Base-by-base conservation (phyloP, 2,329 filamentous ascomycete genomes). In the Alternaria panax region DNA sequence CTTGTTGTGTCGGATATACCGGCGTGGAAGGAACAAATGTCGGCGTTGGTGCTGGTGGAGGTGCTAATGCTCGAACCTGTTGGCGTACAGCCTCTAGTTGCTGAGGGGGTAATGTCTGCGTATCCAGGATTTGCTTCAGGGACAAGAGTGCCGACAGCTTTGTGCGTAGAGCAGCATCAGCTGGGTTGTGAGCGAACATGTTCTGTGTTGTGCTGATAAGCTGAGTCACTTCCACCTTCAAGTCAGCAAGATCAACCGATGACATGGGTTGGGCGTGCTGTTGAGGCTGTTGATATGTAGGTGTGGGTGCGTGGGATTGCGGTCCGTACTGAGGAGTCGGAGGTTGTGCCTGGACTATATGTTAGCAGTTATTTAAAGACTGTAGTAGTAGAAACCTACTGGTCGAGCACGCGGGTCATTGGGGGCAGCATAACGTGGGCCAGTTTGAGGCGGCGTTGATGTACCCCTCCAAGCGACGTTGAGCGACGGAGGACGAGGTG, bases 81-180 rank as follows among this genome's bases (percentile, higher is more conserved):
- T 90, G 89, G 79, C 90, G 92, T 79, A 97, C 91, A 77, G 91
- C 87, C 79, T 91, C 88, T 75, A 97, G 85, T 81, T 96, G 91
- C 73, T 93, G 89, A 71, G 88, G 88, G 60, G 90, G 90, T 76
- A 97, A 84, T 74, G 89, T 88, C 78, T 92, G 90, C 69, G 85
- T 89, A 77, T 91, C 88, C 74, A 97, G 83, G 67, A 94, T 87
- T 68, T 85, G 88, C 81, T 96, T 92, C 65, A 98, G 86, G 78
- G 95, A 92, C 79, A 93, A 83, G 69, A 97, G 86, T 64, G 93
- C 92, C 80, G 92, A 91, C 74, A 97, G 83, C 80, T 91, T 92
- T 74, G 87, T 89, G 76, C 92, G 90, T 75, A 92, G 85, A 79
- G 88, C 87, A 79, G 84, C 80, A 82, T 97, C 91, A 83, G 89